Base-by-base conservation (phyloP, 306 rosid species). In the Trichosanthes cucumerina region DNA sequence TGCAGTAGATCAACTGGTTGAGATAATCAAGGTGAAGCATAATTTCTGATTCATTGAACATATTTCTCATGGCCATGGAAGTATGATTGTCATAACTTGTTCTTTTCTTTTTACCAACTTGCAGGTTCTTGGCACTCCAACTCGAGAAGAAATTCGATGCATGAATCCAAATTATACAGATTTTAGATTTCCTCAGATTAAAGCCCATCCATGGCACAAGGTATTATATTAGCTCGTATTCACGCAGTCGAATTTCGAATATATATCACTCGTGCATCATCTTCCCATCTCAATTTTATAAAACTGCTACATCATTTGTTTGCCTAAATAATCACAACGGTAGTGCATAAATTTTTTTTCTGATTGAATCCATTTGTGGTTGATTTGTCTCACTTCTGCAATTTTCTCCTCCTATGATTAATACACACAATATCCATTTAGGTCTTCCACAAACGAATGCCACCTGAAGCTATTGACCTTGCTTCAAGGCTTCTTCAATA, bases 201-300 rank as follows among this genome's bases (percentile, higher is more conserved):
- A 94, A 88, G 98, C 96, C 68, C 97, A 94, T 81, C 98, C 98
- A 75, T 93, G 98, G 98, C 97, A 93, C 72, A 91, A 93, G 97
- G 97, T 93, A 84, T 83, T 78, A 43, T 43, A 69, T 75, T 65
- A 31, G 28, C 3, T 26, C 31, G 6, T 64, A 14, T 36, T 64
- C 72, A 15, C 18, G 9, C 21, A 39, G 74, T 34, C 16, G 8
- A n/a, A 19, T 66, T 18, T 66, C 15, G 16, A 66, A 64, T 19
- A 34, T 64, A 33, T 34, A 34, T 64, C 39, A 64, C 44, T 33
- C 71, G 11, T 60, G 2, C 63, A 57, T 57, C 28, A 7, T 9
- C 28, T 56, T n/a, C n/a, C n/a, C n/a, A n/a, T n/a, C n/a, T n/a
- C 41, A 38, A 38, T 38, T 38, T 38, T 38, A 38, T 38, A 38